Percentiles rank a stretch among this genome's conserved stretches.
phyloP scores from a whole-genome alignment of 2,329 filamentous ascomycete species.

The Exophiala calicioides region DNA sequence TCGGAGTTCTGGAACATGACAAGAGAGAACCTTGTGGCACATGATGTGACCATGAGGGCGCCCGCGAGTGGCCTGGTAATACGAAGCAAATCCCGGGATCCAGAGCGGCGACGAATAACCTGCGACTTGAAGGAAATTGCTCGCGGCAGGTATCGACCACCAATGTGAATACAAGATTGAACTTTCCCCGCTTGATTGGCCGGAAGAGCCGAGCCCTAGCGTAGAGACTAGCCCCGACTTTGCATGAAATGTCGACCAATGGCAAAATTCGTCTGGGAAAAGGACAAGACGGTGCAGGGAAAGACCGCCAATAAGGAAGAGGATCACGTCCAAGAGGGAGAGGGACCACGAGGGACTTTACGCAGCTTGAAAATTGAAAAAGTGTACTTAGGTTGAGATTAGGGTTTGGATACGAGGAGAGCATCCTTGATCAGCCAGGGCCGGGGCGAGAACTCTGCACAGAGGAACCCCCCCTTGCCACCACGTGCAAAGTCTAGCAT shows the following conservation, averaged over 20 bases:
- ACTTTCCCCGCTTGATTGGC: slow-evolving; percentile 11
- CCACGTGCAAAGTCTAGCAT: slow-evolving; percentile 2
- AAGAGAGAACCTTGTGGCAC: slow-evolving; percentile 3
- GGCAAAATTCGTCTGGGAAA: slow-evolving; percentile 14
- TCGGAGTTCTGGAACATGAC: slow-evolving; percentile 5
- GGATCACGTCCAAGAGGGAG: too few relatives aligned
- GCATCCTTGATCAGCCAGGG: not conserved
- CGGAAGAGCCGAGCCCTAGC: slow-evolving; percentile 1
- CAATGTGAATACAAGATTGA: slow-evolving; percentile 13
- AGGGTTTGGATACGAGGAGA: not conserved
- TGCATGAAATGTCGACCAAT: slow-evolving; percentile 14
- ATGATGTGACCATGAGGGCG: not conserved
- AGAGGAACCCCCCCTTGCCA: too few relatives aligned
- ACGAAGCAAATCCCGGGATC: not conserved
- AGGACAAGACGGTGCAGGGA: slow-evolving; percentile 4
- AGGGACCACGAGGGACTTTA: too few relatives aligned
- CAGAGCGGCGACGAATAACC: not conserved
- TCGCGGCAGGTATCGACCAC: slow-evolving; percentile 4
- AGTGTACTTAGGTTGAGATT: too few relatives aligned
- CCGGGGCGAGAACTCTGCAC: too few relatives aligned
- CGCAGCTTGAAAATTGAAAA: too few relatives aligned
- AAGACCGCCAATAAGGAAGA: not conserved
- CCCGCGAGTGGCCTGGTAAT: not conserved
- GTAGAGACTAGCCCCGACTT: slow-evolving; percentile 2
- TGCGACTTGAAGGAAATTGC: slow-evolving; percentile 8